phyloP scores from a whole-genome alignment of 768 basidiomycete genomes.

The Leucosporidium creatinivorum region DNA sequence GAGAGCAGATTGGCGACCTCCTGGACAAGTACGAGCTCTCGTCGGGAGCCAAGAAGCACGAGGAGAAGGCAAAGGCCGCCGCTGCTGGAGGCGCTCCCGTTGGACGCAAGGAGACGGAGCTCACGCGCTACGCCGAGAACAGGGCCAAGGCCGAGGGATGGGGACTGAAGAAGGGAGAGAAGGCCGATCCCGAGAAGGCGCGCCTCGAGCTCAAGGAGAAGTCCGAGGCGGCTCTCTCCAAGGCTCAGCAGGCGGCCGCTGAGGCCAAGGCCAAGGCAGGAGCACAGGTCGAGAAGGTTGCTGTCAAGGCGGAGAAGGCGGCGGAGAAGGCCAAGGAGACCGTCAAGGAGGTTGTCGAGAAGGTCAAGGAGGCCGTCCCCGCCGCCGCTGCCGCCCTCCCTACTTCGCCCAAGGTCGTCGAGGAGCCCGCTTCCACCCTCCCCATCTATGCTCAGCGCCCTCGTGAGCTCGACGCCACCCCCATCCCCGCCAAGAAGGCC shows the following conservation, averaged over 20 bases:
- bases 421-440: conserved; percentile 17
- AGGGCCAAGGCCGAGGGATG: conserved; percentile 36
- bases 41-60: conserved; percentile 4
- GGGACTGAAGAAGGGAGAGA: conserved; percentile 31
- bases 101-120: conserved; percentile 27
- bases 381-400: conserved; percentile 30
- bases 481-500: conserved; percentile 35
- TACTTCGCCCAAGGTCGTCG: conserved; percentile 3
- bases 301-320: conserved; percentile 46
- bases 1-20: conserved; percentile 66
- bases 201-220: conserved; percentile 26
- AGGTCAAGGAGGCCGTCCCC: conserved; percentile 46
- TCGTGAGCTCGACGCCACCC: conserved; percentile 40
- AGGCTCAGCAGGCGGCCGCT: conserved; percentile 37
- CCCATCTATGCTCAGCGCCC: conserved; percentile 39
- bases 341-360: conserved; percentile 43
- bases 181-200: conserved; percentile 24
- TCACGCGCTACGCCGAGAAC: conserved; percentile 39
- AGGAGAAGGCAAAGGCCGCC: conserved; percentile 1
- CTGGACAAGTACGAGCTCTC: conserved; percentile 63
- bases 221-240: conserved; percentile 27
- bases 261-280: conserved; percentile 34
- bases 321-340: conserved; percentile 40
- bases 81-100: conserved; percentile 26
- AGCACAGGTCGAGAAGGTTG: conserved; percentile 33